Evolutionary conservation across 176 grass and related monocot species (phyloP).

Genomic region (Zoysia japonica): DNA sequence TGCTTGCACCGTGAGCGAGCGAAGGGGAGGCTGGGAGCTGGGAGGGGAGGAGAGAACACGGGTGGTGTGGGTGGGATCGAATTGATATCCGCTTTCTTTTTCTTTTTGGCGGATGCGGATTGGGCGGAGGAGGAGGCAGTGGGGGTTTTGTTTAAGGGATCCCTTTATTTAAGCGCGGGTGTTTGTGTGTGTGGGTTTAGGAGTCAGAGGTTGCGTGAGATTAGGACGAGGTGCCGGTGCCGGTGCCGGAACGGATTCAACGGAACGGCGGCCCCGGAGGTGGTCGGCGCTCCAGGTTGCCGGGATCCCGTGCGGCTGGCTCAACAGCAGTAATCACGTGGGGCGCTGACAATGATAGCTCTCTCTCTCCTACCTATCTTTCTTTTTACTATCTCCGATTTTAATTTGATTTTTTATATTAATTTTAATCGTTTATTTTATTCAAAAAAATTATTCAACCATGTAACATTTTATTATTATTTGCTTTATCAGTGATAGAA

Average conservation of each 20-base stretch:
- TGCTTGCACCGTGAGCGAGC: background rate
- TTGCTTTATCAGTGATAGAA: too few relatives aligned
- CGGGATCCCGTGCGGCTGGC: background rate
- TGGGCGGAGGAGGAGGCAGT: background rate
- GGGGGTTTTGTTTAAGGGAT: background rate
- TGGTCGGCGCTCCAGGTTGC: background rate
- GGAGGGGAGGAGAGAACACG: background rate
- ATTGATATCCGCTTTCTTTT: background rate
- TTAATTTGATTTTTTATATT: too few relatives aligned
- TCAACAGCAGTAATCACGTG: background rate
- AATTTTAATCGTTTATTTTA: too few relatives aligned
- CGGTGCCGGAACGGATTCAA: slow-evolving; percentile 26
- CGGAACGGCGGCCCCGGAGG: slow-evolving; percentile 13
- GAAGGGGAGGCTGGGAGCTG: background rate
- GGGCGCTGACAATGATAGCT: background rate
- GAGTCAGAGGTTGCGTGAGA: background rate
- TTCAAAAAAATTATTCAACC: too few relatives aligned
- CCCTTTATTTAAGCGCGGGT: background rate
- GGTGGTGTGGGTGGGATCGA: background rate
- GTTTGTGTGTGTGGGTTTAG: slow-evolving; percentile 8
- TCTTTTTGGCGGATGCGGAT: background rate
- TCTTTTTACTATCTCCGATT: too few relatives aligned
- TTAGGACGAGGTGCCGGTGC: background rate
- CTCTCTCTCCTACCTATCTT: too few relatives aligned
- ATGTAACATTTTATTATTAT: too few relatives aligned